phyloP scores from a whole-genome alignment of 2,329 filamentous ascomycete species.

The Fusarium acutatum region DNA sequence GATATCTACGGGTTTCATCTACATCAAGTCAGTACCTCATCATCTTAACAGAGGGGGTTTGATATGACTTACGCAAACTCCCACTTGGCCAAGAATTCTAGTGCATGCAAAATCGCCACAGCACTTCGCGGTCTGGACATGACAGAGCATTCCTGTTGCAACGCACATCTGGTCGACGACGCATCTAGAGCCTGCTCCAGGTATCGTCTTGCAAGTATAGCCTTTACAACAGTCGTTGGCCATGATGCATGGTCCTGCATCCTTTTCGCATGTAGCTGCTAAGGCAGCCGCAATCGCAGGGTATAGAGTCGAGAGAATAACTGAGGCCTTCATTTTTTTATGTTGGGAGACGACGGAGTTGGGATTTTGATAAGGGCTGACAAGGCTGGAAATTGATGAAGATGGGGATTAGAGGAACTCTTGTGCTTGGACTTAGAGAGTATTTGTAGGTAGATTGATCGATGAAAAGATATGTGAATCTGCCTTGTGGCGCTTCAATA shows the following conservation, averaged over 20 bases:
- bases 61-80: background rate
- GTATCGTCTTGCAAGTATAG: background rate
- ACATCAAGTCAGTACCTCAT: background rate
- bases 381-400: background rate
- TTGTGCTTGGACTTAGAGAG: rapidly evolving
- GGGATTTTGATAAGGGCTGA: too few species aligned
- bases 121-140: background rate
- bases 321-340: background rate
- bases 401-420: too few species aligned
- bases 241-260: background rate
- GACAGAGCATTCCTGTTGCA: background rate
- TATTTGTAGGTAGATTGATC: background rate
- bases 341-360: background rate
- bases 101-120: background rate
- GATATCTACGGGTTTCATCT: background rate
- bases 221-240: background rate
- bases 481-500: background rate
- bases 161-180: background rate
- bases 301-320: background rate
- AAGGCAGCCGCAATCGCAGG: background rate
- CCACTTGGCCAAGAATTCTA: background rate
- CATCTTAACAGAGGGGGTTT: rapidly evolving
- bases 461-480: background rate
- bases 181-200: background rate
- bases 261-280: background rate